Base-by-base conservation (phyloP, 73 alveolate species). In the Effrenium voratum region DNA sequence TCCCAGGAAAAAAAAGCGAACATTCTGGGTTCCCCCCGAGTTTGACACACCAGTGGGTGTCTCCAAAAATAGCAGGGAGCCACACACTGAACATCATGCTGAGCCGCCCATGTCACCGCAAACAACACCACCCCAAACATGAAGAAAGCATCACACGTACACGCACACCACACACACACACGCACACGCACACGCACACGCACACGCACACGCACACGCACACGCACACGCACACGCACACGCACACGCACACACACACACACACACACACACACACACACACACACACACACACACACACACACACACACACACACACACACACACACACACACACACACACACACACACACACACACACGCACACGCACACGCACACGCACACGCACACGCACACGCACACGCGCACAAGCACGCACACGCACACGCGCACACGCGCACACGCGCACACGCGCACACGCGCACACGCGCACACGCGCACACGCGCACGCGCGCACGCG, bases 201-300 rank as follows among this genome's bases (percentile, higher is more conserved):
- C 79, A 66, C 79, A 26, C 79, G 79, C 79, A 66, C 79, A 66
- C 79, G 79, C 79, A 26, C 79, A 66, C 79, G 38, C 79, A 26
- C 79, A 26, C 79, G 38, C 79, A 66, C 79, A 26, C 79, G 79
- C 79, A 66, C 79, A 66, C 79, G 79, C 79, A 26, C 79, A 32
- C 79, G 12, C 44, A 66, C 44, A 66, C 79, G 41, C 79, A 26
- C 79, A 66, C 44, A 66, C 79, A 36, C 44, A 26, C 79, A 32
- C 44, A 66, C 79, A 36, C 44, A 26, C 79, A 32, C 44, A 26
- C 79, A 36, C 44, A 66, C 79, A 32, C 44, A 26, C 79, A 36
- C 44, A 66, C 79, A 32, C 8, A 26, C 79, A 19, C 79, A 32
- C 44, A 66, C 79, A 36, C 44, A 26, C 79, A 32, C 44, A 66